Evolutionary conservation across 2,329 filamentous ascomycete species (phyloP).

Genomic region (Hypoxylon sp.): DNA sequence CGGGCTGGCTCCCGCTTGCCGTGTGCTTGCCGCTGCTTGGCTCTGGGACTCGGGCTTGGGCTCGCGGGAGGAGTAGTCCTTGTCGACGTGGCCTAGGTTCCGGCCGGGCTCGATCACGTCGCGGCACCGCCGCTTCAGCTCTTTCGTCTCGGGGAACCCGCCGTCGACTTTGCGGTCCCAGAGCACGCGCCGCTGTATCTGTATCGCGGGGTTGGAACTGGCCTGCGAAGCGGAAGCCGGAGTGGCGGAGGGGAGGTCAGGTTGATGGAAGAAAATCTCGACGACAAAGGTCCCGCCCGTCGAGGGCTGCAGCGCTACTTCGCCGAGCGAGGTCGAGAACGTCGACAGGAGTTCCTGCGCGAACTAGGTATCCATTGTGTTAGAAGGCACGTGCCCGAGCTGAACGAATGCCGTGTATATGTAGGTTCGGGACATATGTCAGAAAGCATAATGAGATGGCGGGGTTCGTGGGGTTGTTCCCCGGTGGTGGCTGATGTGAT

Average conservation of each 20-base stretch:
- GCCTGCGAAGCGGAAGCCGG: constrained; percentile 34
- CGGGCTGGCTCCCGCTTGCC: background rate
- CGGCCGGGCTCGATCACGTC: constrained; percentile 84
- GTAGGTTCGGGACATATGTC: background rate
- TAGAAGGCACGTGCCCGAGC: constrained; percentile 1
- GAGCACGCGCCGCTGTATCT: constrained; percentile 63
- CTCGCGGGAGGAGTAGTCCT: constrained; percentile 54
- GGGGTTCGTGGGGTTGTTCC: constrained; percentile 17
- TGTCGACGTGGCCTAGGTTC: constrained; percentile 85
- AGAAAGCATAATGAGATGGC: constrained; percentile 5
- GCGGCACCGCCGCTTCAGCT: constrained; percentile 85
- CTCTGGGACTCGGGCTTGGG: background rate
- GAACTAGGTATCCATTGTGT: constrained; percentile 70
- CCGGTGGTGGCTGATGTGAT: constrained; percentile 21
- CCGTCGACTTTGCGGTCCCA: constrained; percentile 92
- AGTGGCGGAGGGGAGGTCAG: constrained; percentile 24
- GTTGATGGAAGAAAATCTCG: constrained; percentile 62
- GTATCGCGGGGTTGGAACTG: constrained; percentile 54
- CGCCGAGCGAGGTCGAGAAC: constrained; percentile 84
- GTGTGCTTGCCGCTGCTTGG: background rate
- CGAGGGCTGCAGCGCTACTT: constrained; percentile 86
- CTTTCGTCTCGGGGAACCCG: constrained; percentile 94
- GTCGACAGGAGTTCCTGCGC: constrained; percentile 96
- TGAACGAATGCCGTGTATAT: too few species aligned
- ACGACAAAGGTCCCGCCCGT: constrained; percentile 89